These are phyloP conservation scores for Trichophyton benhamiae DNA, from an alignment of 2,329 filamentous ascomycete species.

Conservation along the genomic window DNA sequence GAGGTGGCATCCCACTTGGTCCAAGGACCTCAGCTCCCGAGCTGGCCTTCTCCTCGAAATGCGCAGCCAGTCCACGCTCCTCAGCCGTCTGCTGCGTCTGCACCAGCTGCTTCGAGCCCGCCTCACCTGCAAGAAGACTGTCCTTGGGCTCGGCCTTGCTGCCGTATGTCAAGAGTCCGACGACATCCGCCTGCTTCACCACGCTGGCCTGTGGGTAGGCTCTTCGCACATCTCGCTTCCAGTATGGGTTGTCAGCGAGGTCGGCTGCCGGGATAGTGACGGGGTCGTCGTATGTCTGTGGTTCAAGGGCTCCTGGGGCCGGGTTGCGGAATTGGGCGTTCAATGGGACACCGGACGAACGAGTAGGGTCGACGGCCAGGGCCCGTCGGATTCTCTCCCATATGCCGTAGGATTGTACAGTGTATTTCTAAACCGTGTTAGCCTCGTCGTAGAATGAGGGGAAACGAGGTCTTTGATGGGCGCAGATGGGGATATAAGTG, in stretches of 20 bases:
- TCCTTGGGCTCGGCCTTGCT: conserved; percentile 72
- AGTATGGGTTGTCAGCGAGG: conserved; percentile 86
- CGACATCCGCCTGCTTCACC: conserved; percentile 72
- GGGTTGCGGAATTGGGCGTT: conserved; percentile 90
- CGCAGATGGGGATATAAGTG: background rate
- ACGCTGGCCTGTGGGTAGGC: conserved; percentile 69
- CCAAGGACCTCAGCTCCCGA: conserved; percentile 50
- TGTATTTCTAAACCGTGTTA: conserved; percentile 65
- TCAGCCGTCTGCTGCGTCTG: conserved; percentile 62
- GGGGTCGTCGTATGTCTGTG: conserved; percentile 63
- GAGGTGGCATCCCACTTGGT: conserved; percentile 70
- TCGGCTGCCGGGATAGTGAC: conserved; percentile 75
- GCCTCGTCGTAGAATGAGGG: background rate
- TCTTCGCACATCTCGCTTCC: conserved; percentile 82
- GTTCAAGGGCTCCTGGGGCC: conserved; percentile 60
- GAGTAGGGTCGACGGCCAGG: conserved; percentile 71
- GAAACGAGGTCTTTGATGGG: background rate
- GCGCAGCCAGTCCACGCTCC: conserved; percentile 57
- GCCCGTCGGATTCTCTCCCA: conserved; percentile 72
- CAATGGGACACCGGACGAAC: conserved; percentile 81
- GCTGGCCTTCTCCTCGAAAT: conserved; percentile 55
- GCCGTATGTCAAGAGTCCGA: conserved; percentile 72
- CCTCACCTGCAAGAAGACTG: conserved; percentile 58
- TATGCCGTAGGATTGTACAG: conserved; percentile 74
- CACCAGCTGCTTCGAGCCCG: conserved; percentile 61